phyloP scores from a whole-genome alignment of 164 flowering plant species.

The Vitis amurensis region DNA sequence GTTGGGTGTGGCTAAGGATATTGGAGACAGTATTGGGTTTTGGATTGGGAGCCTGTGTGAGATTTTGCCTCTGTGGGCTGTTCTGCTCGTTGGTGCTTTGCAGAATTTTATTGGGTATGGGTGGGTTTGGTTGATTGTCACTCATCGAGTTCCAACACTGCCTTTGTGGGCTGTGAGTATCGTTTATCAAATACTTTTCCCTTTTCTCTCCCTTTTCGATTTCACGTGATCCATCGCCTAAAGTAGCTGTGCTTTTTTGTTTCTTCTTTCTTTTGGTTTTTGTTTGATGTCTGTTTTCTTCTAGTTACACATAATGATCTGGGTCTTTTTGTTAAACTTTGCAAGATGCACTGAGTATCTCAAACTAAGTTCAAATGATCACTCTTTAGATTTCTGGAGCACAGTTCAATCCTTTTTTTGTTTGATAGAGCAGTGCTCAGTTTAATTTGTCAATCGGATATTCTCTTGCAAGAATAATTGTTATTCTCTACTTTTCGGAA shows the following conservation, averaged over 20 bases:
- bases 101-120: slow-evolving; percentile 94
- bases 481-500: too few relatives aligned
- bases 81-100: slow-evolving; percentile 72
- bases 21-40: slow-evolving; percentile 97
- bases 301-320: too few relatives aligned
- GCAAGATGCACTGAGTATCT: too few relatives aligned
- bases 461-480: too few relatives aligned
- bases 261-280: neutral
- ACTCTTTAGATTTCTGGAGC: too few relatives aligned
- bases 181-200: neutral
- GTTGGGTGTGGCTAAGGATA: slow-evolving; percentile 90
- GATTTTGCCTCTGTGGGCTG: slow-evolving; percentile 85
- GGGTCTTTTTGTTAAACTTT: too few relatives aligned
- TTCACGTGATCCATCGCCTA: neutral
- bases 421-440: too few relatives aligned
- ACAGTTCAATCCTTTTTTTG: too few relatives aligned
- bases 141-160: slow-evolving; percentile 56
- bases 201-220: neutral
- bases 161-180: slow-evolving; percentile 96
- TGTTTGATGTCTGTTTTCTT: neutral
- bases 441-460: too few relatives aligned
- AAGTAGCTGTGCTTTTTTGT: neutral
- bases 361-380: too few relatives aligned
- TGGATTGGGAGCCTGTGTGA: slow-evolving; percentile 79
- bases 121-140: slow-evolving; percentile 87